Base-by-base conservation (phyloP, 176 grass and related monocot genomes). In the Neostapfia colusana region DNA sequence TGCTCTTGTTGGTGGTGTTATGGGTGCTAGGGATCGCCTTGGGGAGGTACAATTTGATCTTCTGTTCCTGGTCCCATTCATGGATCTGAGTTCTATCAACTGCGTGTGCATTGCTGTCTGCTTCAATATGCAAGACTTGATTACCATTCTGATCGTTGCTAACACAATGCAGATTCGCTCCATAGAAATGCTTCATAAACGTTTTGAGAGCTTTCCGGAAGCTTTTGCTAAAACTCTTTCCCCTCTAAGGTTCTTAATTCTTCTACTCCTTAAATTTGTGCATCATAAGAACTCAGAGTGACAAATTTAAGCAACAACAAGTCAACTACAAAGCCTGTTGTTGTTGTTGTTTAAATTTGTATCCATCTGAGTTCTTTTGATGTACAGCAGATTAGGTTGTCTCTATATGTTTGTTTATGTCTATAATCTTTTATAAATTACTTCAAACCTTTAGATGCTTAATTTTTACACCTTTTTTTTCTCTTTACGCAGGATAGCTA, bases 101-200 rank as follows among this genome's bases (percentile, higher is more conserved):
- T 15, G 9, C 37, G 4, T 18, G 21, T 69, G 46, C 13, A 68
- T 81, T 62, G 18, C 70, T 18, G 72, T 57, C 11, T 57, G 54
- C 8, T 58, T 58, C 77, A 34, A 34, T 43, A 42, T 67, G 34
- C 54, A 63, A 76, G n/a, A 82, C 54, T 83, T 31, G 70, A 43
- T 37, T 41, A 63, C 18, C 27, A 54, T 66, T 75, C 25, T 59
- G 23, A 64, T 63, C 21, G 63, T 72, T 65, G 40, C 50, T 71
- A 61, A 80, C 73, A 80, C 72, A 69, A 73, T 79, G 69, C 87
- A 98, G 95, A 98, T 98, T 63, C 91, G 95, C 27, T 82, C 95
- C 48, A 87, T 92, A 71, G 91, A 98, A 69, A 98, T 98, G 95
- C 85, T 98, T 85, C 95, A 98, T 81, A 98, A 91, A 89, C 95